Evolutionary conservation across 768 basidiomycete species (phyloP).

Genomic region (Auriscalpium microsporum): DNA sequence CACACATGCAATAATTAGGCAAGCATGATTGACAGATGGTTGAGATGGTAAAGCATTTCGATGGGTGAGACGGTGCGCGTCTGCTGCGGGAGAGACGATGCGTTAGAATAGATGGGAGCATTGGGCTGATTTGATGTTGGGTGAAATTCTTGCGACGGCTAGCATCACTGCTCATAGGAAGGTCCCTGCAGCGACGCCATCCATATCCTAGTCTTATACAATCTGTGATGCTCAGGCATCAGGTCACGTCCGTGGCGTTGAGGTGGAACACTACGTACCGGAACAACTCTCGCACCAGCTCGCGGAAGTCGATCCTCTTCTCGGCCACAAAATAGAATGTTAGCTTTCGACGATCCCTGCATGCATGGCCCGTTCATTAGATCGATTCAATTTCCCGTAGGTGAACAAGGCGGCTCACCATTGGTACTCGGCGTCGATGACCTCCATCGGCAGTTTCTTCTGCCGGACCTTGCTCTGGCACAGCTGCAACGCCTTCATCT

Average conservation of each 20-base stretch:
- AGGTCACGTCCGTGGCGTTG: conserved; percentile 1
- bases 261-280: conserved; percentile 38
- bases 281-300: conserved; percentile 92
- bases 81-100: too few relatives aligned
- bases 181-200: conserved; percentile 75
- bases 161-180: conserved; percentile 34
- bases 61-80: too few relatives aligned
- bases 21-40: background rate
- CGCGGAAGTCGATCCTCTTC: conserved; percentile 92
- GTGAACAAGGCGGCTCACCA: conserved; percentile 42
- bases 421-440: conserved; percentile 97
- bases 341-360: conserved; percentile 93
- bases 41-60: too few relatives aligned
- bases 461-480: conserved; percentile 89
- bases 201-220: conserved; percentile 95
- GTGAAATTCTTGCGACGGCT: background rate
- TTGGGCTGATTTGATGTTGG: too few relatives aligned
- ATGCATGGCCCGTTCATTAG: background rate
- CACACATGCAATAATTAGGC: background rate
- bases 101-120: too few relatives aligned
- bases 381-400: background rate
- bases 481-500: conserved; percentile 82
- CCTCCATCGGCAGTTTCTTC: conserved; percentile 96
- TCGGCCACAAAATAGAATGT: conserved; percentile 98
- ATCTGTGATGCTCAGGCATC: conserved; percentile 28